phyloP scores from a whole-genome alignment of 768 basidiomycete species.

The Kwoniella heveanensis region DNA sequence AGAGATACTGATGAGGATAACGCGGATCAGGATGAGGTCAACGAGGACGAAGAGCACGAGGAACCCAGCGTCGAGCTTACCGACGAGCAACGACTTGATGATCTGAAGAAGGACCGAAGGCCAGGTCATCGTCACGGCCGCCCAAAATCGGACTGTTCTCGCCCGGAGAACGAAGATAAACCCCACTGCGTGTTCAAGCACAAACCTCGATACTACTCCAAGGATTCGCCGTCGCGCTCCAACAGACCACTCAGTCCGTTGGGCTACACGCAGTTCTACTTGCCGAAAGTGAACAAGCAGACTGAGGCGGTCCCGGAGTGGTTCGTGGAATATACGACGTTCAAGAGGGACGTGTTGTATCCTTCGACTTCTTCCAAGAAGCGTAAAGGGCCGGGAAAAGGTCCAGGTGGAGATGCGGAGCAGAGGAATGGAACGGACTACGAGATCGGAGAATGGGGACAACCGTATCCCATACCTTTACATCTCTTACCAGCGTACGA shows the following conservation, averaged over 20 bases:
- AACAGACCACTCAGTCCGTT: slow-evolving; percentile 74
- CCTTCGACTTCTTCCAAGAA: slow-evolving; percentile 45
- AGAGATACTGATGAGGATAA: slow-evolving; percentile 46
- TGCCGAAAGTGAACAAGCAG: slow-evolving; percentile 64
- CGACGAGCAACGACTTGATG: too few species aligned
- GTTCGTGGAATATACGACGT: slow-evolving; percentile 79
- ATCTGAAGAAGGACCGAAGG: slow-evolving; percentile 62
- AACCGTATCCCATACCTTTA: slow-evolving; percentile 38
- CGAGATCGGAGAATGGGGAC: background rate
- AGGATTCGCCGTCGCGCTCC: slow-evolving; percentile 68
- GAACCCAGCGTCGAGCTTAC: too few species aligned
- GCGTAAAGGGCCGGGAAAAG: slow-evolving; percentile 22
- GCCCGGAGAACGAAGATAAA: slow-evolving; percentile 53
- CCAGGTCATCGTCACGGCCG: slow-evolving; percentile 64
- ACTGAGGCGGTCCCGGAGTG: slow-evolving; percentile 65
- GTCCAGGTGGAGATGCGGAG: slow-evolving; percentile 6
- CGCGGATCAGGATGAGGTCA: slow-evolving; percentile 20
- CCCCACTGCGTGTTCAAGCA: slow-evolving; percentile 53
- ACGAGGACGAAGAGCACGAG: slow-evolving; percentile 16
- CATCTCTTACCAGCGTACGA: slow-evolving; percentile 49
- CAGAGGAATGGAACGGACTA: slow-evolving; percentile 9
- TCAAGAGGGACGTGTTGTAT: slow-evolving; percentile 58
- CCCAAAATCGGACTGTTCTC: slow-evolving; percentile 53
- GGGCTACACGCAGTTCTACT: slow-evolving; percentile 78
- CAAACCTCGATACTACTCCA: slow-evolving; percentile 62